A percentile compares a stretch with the other conserved stretches of the same genome.
Evolutionary conservation across 2,329 filamentous ascomycete species (phyloP).

Genomic region (Penicillium sp.): DNA sequence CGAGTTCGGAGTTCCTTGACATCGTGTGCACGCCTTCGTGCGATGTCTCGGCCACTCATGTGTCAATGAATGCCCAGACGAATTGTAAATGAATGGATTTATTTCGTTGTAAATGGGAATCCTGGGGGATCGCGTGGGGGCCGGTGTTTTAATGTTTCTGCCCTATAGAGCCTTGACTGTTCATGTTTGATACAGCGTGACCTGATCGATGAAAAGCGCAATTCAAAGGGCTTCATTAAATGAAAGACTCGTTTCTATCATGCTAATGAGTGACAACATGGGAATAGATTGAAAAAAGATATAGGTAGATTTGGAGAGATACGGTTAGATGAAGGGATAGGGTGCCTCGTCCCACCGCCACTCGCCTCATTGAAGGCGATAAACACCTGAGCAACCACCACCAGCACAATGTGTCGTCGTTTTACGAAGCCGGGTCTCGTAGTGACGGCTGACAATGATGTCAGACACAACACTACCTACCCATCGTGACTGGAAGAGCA

Average conservation of each 20-base stretch:
- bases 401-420: neutral
- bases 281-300: too few species aligned
- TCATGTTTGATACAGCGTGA: neutral
- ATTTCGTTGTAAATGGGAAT: slow-evolving; percentile 23
- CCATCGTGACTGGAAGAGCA: neutral
- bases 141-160: neutral
- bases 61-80: slow-evolving; percentile 25
- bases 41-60: slow-evolving; percentile 23
- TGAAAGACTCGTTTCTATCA: too few species aligned
- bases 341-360: neutral
- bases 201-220: neutral
- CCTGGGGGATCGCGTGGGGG: slow-evolving; percentile 9
- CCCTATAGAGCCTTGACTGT: neutral
- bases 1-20: slow-evolving; percentile 2
- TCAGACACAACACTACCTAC: slow-evolving; percentile 12
- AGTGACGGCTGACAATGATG: slow-evolving; percentile 12
- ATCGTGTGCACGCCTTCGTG: slow-evolving; percentile 19
- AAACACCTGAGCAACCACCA: neutral
- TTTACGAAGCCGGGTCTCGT: neutral
- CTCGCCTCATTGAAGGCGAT: neutral
- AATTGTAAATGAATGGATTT: slow-evolving; percentile 24
- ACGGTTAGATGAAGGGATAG: neutral
- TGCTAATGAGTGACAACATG: too few species aligned
- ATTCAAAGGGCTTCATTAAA: neutral
- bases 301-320: neutral